Base-by-base conservation (phyloP, 768 basidiomycete genomes). In the Russula griseocarnosa region DNA sequence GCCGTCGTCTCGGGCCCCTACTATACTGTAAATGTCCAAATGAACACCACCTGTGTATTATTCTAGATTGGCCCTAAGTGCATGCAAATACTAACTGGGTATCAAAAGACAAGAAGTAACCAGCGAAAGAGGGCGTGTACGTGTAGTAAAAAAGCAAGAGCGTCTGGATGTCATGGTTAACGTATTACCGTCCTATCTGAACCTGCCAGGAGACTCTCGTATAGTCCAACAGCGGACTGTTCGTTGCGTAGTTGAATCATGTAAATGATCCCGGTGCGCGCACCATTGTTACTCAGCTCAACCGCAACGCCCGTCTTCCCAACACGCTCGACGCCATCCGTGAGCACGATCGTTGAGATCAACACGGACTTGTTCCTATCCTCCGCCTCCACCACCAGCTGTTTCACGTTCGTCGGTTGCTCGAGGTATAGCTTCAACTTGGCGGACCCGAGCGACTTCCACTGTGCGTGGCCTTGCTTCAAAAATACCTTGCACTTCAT, bases 401-500 rank as follows among this genome's bases (percentile, higher is more conserved):
- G 97, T 76, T 99, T 99, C 70, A 93, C 80, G 70, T 93, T 93
- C 28, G 87, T 92, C 30, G 93, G 92, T 61, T 82, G 79, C 72
- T 96, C 86, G 52, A 81, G 83, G 73, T 94, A 99, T 55, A 99
- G 79, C 71, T 90, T 93, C 67, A 98, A 80, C 70, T 86, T 86
- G 16, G 92, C 94, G 11, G 88, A 79, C 3, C 97, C 97, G 60
- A 98, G 79, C 1, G 91, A 86, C 77, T 97, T 99, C 97, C 97
- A 99, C 73, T 96, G 93, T n/a, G 90, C 88, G 72, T 98, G 95
- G 40, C 92, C 86, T 71, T 96, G 94, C 72, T 98, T 88, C 53
- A 97, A 78, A 77, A 98, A 99, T 26, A 98, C 88, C 75, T 98
- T 99, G 83, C 96, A 98, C 73, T 95, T 94, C 92, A 94, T 96